A percentile compares a stretch with the other conserved stretches of the same genome.
Conservation (phyloP, 2,329 filamentous ascomycete genomes). For the Septoria linicola region DNA sequence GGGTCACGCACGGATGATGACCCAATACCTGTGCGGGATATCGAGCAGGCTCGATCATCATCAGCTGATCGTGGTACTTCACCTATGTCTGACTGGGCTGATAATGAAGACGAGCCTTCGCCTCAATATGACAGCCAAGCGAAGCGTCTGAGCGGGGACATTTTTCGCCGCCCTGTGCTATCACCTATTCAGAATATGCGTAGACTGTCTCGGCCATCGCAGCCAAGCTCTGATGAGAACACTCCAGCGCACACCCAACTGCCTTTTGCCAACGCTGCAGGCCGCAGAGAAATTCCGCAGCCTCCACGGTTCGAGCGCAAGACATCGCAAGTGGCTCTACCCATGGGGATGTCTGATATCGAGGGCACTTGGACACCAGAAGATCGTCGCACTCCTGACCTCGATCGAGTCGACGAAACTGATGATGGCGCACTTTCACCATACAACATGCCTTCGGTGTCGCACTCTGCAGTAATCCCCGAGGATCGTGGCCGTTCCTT, state of each 20-base stretch:
- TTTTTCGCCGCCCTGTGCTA: conserved; percentile 8
- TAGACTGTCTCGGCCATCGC: conserved; percentile 8
- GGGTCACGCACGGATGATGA: conserved; percentile 1
- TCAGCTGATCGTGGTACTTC: conserved; percentile 16
- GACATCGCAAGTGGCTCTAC: conserved; percentile 11
- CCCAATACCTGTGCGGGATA: conserved; percentile 5
- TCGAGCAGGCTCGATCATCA: conserved; percentile 9
- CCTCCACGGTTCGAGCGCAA: conserved; percentile 5
- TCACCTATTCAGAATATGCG: conserved; percentile 19
- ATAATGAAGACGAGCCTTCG: conserved; percentile 5
- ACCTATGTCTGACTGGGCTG: conserved; percentile 17
- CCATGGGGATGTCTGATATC: conserved; percentile 6
- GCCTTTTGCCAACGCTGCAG: conserved; percentile 8
- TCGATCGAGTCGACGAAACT: conserved; percentile 8
- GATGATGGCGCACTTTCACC: conserved; percentile 16
- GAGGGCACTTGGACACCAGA: conserved; percentile 12
- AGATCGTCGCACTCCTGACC: not conserved
- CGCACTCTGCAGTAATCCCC: conserved; percentile 10
- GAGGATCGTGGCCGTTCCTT: conserved; percentile 13
- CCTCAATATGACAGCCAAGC: conserved; percentile 5
- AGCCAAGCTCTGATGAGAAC: conserved; percentile 3
- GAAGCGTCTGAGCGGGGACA: not conserved
- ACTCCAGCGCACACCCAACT: conserved; percentile 8
- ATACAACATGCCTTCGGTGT: conserved; percentile 11
- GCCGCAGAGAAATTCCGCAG: conserved; percentile 10